phyloP scores from a whole-genome alignment of 257 asterid species.

The Plantago ovata region DNA sequence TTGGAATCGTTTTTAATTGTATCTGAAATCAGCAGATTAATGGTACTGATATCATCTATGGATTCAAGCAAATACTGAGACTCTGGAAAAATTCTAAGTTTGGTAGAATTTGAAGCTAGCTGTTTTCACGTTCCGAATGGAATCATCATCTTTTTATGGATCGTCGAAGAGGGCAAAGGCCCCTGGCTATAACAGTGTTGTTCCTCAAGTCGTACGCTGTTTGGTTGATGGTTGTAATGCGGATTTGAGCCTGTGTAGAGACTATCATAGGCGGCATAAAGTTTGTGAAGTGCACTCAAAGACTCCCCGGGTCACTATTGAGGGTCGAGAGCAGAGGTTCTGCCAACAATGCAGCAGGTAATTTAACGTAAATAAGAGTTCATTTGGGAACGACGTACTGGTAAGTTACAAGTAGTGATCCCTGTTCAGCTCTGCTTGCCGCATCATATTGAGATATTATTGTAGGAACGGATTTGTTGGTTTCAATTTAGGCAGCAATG shows the following conservation, averaged over 20 bases:
- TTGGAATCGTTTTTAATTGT: no score
- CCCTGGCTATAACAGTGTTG: slow-evolving; percentile 23
- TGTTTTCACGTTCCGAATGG: slow-evolving; percentile 39
- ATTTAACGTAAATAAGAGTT: background rate
- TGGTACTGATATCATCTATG: background rate
- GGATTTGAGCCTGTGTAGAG: slow-evolving; percentile 75
- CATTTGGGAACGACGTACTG: background rate
- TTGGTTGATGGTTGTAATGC: slow-evolving; percentile 83
- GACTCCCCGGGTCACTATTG: slow-evolving; percentile 63
- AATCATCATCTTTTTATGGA: slow-evolving; percentile 46
- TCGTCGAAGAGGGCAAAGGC: slow-evolving; percentile 76
- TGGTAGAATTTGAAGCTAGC: no score
- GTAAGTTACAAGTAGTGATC: background rate
- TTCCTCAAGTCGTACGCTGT: slow-evolving; percentile 52
- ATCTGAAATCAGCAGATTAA: background rate
- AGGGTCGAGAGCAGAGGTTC: slow-evolving; percentile 73
- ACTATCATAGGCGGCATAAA: slow-evolving; percentile 85
- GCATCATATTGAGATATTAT: no score
- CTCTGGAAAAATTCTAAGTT: background rate
- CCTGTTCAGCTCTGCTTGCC: no score
- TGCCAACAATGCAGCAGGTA: slow-evolving; percentile 99
- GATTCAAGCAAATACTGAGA: background rate
- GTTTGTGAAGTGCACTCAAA: slow-evolving; percentile 88
- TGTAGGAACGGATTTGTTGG: no score
- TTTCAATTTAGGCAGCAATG: no score